phyloP scores from a whole-genome alignment of 1,284 basidiomycete species.

The Sporisorium iseilematis-ciliati region DNA sequence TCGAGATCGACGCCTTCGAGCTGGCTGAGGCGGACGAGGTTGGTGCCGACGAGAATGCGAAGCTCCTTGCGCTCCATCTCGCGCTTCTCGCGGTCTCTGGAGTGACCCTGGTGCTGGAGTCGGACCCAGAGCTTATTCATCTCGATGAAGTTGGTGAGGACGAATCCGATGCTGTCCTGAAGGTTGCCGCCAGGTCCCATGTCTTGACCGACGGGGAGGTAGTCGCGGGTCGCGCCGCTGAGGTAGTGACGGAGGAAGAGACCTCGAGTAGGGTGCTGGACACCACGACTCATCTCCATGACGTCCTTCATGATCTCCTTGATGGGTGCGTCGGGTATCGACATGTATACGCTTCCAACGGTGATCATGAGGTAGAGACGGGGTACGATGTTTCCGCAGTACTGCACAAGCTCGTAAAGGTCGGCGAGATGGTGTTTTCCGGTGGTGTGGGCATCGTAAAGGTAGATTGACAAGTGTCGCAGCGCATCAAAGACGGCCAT shows the following conservation, averaged over 20 bases:
- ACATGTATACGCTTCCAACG: conserved; percentile 69
- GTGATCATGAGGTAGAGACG: conserved; percentile 70
- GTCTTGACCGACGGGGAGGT: conserved; percentile 63
- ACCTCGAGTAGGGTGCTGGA: conserved; percentile 69
- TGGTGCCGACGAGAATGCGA: conserved; percentile 69
- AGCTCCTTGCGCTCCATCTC: conserved; percentile 68
- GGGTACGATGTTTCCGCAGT: conserved; percentile 69
- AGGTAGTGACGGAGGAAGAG: conserved; percentile 69
- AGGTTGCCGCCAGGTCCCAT: conserved; percentile 65
- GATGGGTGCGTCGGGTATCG: conserved; percentile 68
- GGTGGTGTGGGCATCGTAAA: conserved; percentile 66
- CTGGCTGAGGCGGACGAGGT: conserved; percentile 69
- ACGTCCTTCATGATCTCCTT: conserved; percentile 70
- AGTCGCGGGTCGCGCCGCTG: conserved; percentile 67
- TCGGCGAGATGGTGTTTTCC: conserved; percentile 69
- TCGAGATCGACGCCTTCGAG: conserved; percentile 68
- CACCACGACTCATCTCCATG: conserved; percentile 69
- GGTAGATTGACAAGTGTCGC: conserved; percentile 67
- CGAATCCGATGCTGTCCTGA: conserved; percentile 68
- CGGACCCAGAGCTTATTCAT: conserved; percentile 70
- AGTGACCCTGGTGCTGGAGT: conserved; percentile 69
- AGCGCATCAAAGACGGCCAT: conserved; percentile 69
- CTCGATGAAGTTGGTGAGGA: conserved; percentile 69
- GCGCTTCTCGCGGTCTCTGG: conserved; percentile 67
- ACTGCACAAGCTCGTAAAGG: conserved; percentile 69